Evolutionary conservation across 192 early-diverging fungal genomes (phyloP).

Genomic region (Funneliformis geosporum): DNA sequence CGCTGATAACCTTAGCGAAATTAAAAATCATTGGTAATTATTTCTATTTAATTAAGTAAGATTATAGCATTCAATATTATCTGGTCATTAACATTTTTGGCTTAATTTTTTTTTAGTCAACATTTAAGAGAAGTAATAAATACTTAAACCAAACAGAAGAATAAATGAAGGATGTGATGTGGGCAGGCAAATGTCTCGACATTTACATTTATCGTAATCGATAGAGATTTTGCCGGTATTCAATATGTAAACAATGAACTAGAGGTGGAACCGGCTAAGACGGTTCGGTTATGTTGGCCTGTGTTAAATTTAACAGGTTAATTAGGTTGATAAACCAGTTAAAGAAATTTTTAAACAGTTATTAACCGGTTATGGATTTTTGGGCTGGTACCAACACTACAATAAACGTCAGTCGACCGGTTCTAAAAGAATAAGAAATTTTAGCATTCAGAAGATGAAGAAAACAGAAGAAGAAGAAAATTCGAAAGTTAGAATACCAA

Average conservation of each 20-base stretch:
- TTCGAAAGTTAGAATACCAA: not conserved
- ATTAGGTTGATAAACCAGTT: no score
- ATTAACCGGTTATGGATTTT: no score
- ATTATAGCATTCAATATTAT: not conserved
- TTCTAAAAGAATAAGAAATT: slow-evolving; percentile 5
- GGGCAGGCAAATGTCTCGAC: not conserved
- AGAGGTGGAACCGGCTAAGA: no score
- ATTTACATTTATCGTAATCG: slow-evolving; percentile 2
- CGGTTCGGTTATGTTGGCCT: no score
- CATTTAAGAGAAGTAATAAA: not conserved
- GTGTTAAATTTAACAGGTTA: no score
- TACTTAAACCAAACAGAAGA: not conserved
- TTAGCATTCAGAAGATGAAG: not conserved
- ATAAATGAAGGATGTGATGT: slow-evolving; percentile 7
- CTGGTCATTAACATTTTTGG: not conserved
- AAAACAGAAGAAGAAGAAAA: not conserved
- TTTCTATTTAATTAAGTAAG: not conserved
- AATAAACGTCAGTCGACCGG: not conserved
- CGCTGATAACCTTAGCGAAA: not conserved
- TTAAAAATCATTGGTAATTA: slow-evolving; percentile 1
- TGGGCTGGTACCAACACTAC: no score
- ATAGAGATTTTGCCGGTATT: not conserved
- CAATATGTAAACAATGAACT: slow-evolving; percentile 6
- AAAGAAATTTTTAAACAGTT: no score
- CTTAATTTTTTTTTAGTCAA: slow-evolving; percentile 3